Base-by-base conservation (phyloP, 306 rosid genomes). In the Trifolium pratense region DNA sequence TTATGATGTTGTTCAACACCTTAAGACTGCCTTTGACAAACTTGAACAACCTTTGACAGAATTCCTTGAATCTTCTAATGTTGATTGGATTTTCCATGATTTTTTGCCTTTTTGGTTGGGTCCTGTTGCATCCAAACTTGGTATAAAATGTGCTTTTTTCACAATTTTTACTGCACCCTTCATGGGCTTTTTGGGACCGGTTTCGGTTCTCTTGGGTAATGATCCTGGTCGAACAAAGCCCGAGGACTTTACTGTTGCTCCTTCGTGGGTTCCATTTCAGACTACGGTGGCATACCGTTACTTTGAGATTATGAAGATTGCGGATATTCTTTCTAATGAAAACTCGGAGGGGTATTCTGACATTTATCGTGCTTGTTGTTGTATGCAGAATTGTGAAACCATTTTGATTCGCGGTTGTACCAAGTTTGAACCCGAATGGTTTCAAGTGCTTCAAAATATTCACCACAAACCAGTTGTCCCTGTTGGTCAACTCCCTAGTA, bases 21-120 rank as follows among this genome's bases (percentile, higher is more conserved):
- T 89, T 7, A 89, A 86, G 18, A 9, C 15, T 5, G 85, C 85
- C 10, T 60, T 51, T 34, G 89, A 87, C 6, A 14, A 1, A 3
- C 89, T 89, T 46, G 76, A 53, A 69, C 25, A 76, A 1, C 79
- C 82, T 0, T 5, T 86, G 13, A 15, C 70, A 2, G 20, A 17
- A 0, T 81, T 87, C 36, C 86, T 89, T 2, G 25, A 55, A 58
- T 45, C 87, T 37, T 79, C 84, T 13, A 65, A 72, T 0, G 76
- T 75, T 0, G 87, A 85, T 26, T 89, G 88, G 88, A 12, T 87
- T 7, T 67, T 89, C 11, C 49, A 68, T 56, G 88, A 87, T 42
- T 83, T 81, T 6, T 16, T 1, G 1, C 48, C 83, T 6, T 75
- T 26, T 39, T 87, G 91, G 94, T 0, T 82, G 0, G 21, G 37